These are phyloP conservation scores for Pseudogymnoascus sp. DNA, from an alignment of 2,329 filamentous ascomycete genomes.

Conservation along the genomic window DNA sequence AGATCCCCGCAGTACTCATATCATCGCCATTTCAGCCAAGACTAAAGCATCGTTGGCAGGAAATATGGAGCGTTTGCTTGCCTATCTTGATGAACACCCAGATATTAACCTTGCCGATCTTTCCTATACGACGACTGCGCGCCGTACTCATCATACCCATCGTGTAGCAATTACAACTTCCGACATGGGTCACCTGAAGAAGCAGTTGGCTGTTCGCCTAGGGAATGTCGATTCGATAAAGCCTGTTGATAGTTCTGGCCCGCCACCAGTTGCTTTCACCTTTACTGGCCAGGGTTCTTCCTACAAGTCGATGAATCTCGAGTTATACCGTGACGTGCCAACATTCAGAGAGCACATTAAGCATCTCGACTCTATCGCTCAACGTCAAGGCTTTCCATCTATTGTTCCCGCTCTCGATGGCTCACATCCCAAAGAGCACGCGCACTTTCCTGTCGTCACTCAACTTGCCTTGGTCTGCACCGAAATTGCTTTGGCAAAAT, in stretches of 20 bases:
- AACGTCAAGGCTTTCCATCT: slow-evolving; percentile 23
- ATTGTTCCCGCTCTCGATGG: slow-evolving; percentile 37
- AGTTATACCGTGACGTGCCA: slow-evolving; percentile 34
- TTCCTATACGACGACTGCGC: slow-evolving; percentile 24
- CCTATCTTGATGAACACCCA: slow-evolving; percentile 15
- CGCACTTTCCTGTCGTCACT: slow-evolving; percentile 42
- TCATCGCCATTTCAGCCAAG: slow-evolving; percentile 42
- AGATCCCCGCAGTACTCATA: slow-evolving; percentile 34
- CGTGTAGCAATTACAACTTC: slow-evolving; percentile 41
- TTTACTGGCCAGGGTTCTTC: slow-evolving; percentile 35
- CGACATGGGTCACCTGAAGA: slow-evolving; percentile 22
- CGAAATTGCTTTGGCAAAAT: slow-evolving; percentile 46
- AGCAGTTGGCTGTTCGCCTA: slow-evolving; percentile 12
- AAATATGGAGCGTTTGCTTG: slow-evolving; percentile 15
- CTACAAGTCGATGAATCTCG: slow-evolving; percentile 30
- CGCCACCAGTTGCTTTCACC: slow-evolving; percentile 7
- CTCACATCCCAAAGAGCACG: slow-evolving; percentile 32
- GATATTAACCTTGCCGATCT: slow-evolving; percentile 14
- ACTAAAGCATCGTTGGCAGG: slow-evolving; percentile 12
- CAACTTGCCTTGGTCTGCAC: slow-evolving; percentile 47
- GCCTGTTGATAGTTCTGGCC: slow-evolving; percentile 2
- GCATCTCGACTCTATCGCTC: slow-evolving; percentile 22
- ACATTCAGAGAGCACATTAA: slow-evolving; percentile 22
- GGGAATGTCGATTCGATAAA: background rate
- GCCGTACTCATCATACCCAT: slow-evolving; percentile 51